Base-by-base conservation (phyloP, 2,329 filamentous ascomycete species). In the Alternaria atra region DNA sequence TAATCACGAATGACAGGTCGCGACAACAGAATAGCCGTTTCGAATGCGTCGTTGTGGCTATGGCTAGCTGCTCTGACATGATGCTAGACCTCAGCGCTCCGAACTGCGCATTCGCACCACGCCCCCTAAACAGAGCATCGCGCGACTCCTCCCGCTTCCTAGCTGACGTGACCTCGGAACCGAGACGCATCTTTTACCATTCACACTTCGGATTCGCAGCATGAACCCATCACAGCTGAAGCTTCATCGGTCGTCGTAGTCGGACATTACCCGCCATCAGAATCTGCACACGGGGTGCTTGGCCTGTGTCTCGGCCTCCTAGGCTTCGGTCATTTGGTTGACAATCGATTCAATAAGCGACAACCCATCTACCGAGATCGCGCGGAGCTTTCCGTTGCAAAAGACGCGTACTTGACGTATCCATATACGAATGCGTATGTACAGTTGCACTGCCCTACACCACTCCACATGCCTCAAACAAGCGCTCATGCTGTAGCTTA, bases 281-380 rank as follows among this genome's bases (percentile, higher is more conserved):
- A 52, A 32, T 44, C 40, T 57, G 54, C 29, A 27, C 47, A 52
- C 37, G 54, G 54, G 54, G 46, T 35, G 37, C 47, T 40, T 52
- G 46, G 29, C 46, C 27, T 29, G n/a, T 27, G 12, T 8, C 30
- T 55, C 52, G 52, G 52, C 44, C 55, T 44, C 42, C 42, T 44
- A 20, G 55, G 20, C 55, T 52, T 40, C 23, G 30, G 20, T 40
- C 37, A 32, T 43, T 52, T 37, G 20, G 10, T 35, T 32, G 30
- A 13, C 39, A 42, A 42, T 52, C 30, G 39, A 43, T n/a, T 15
- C 37, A 15, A 17, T 37, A 35, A 43, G 39, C 34, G 39, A 40
- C 37, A 30, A 34, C 35, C 12, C 35, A 42, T 34, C 35, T 42
- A 30, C 29, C 46, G 46, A 35, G 34, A 50, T 50, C 30, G 46